These are phyloP conservation scores for Triangularia setosa DNA, from an alignment of 2,329 filamentous ascomycete genomes.

Conservation along the genomic window DNA sequence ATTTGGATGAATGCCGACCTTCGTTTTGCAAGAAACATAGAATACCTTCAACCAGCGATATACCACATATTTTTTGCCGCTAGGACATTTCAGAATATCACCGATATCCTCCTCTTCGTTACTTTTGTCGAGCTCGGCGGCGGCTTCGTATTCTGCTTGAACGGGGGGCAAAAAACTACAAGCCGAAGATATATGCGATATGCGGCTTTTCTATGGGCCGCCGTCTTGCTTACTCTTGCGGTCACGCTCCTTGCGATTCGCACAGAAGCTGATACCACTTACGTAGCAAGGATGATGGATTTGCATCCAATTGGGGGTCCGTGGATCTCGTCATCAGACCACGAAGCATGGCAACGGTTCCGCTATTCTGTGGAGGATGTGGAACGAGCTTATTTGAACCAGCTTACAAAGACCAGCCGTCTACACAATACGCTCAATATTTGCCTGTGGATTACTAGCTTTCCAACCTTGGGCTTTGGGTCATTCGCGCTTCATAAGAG, in stretches of 20 bases:
- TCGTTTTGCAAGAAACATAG: not conserved
- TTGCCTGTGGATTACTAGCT: conserved; percentile 19
- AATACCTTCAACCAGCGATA: not conserved
- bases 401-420: not conserved
- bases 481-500: conserved; percentile 16
- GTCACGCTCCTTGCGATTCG: conserved; percentile 11
- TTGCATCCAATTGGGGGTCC: no score
- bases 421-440: conserved; percentile 11
- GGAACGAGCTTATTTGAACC: not conserved
- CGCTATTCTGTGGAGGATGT: not conserved
- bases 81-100: conserved; percentile 12
- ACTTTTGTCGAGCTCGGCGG: conserved; percentile 24
- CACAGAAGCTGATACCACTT: not conserved
- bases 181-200: conserved; percentile 17
- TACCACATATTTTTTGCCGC: not conserved
- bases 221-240: conserved; percentile 17
- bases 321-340: no score
- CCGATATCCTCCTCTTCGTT: conserved; percentile 22
- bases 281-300: no score
- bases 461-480: conserved; percentile 12
- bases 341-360: not conserved
- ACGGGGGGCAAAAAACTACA: not conserved
- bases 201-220: conserved; percentile 1
- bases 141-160: conserved; percentile 24
- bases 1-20: not conserved